phyloP scores from a whole-genome alignment of 352 stramenopile genomes.

The Phytophthora hybrid region DNA sequence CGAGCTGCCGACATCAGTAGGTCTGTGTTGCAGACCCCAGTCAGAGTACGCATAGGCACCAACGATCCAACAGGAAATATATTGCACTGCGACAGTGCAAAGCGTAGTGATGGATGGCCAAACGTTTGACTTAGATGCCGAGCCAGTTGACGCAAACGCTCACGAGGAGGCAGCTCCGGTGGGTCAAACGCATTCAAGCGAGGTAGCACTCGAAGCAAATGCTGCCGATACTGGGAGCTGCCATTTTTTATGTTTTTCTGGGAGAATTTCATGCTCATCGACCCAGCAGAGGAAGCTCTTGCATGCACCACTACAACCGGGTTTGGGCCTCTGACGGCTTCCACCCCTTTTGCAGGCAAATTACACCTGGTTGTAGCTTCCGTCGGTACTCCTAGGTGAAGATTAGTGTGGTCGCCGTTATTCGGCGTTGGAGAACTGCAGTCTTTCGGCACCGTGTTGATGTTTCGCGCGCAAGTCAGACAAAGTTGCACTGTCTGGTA shows the following conservation, averaged over 20 bases:
- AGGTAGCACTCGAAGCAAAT: conserved; percentile 44
- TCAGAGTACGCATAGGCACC: conserved; percentile 42
- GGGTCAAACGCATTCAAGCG: conserved; percentile 20
- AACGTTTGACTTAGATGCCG: conserved; percentile 48
- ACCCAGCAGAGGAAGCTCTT: conserved; percentile 37
- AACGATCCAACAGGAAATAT: conserved; percentile 46
- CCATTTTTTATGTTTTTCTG: conserved; percentile 43
- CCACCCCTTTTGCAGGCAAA: conserved; percentile 14
- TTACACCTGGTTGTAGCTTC: neutral
- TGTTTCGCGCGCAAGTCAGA: conserved; percentile 40
- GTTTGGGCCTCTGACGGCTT: conserved; percentile 23
- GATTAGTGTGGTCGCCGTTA: conserved; percentile 5
- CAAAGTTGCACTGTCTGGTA: conserved; percentile 60
- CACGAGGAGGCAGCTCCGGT: conserved; percentile 16
- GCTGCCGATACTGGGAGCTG: conserved; percentile 40
- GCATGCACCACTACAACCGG: conserved; percentile 33
- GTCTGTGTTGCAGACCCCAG: conserved; percentile 45
- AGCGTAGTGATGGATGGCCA: conserved; percentile 59
- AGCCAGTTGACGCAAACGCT: conserved; percentile 51
- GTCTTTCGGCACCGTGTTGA: conserved; percentile 30
- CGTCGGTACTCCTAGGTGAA: neutral
- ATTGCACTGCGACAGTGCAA: conserved; percentile 60
- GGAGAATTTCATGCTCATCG: conserved; percentile 46
- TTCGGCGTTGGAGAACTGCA: conserved; percentile 1
- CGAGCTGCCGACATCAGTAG: conserved; percentile 44